Conservation (phyloP, 2,329 filamentous ascomycete genomes). For the Colletotrichum tofieldiae region DNA sequence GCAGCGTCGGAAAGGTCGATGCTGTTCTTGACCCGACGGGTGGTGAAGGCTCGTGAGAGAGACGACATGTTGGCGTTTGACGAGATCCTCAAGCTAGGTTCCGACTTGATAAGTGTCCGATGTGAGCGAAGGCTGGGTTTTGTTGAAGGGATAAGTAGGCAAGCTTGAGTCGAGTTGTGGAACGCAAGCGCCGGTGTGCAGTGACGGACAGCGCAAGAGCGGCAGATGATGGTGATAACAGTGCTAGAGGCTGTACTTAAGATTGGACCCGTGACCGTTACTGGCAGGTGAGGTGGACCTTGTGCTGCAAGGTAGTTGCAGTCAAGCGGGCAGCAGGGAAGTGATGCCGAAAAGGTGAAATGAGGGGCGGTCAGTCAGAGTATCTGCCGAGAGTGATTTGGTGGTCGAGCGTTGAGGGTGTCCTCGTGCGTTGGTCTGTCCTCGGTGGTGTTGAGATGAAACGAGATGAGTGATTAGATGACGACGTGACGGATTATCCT, state of each 20-base stretch:
- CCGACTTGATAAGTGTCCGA: background rate
- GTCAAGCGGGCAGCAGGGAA: conserved; percentile 27
- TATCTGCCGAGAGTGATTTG: conserved; percentile 16
- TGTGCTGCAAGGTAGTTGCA: conserved; percentile 41
- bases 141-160: conserved; percentile 12
- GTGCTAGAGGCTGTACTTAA: conserved; percentile 20
- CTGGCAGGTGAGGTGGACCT: conserved; percentile 39
- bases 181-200: conserved; percentile 32
- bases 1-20: conserved; percentile 62
- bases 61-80: conserved; percentile 63
- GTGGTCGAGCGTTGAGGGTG: conserved; percentile 18
- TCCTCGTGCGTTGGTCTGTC: conserved; percentile 4
- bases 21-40: conserved; percentile 74
- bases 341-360: conserved; percentile 14
- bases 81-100: background rate
- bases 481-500: conserved; percentile 31
- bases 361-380: conserved; percentile 15
- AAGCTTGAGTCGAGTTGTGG: conserved; percentile 22
- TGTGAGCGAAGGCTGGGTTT: background rate
- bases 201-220: conserved; percentile 23
- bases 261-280: conserved; percentile 38
- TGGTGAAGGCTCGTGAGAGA: conserved; percentile 81
- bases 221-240: conserved; percentile 31
- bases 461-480: conserved; percentile 27
- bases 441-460: conserved; percentile 2